Evolutionary conservation across 352 stramenopile species (phyloP).

Genomic region (Thraustotheca clavata): DNA sequence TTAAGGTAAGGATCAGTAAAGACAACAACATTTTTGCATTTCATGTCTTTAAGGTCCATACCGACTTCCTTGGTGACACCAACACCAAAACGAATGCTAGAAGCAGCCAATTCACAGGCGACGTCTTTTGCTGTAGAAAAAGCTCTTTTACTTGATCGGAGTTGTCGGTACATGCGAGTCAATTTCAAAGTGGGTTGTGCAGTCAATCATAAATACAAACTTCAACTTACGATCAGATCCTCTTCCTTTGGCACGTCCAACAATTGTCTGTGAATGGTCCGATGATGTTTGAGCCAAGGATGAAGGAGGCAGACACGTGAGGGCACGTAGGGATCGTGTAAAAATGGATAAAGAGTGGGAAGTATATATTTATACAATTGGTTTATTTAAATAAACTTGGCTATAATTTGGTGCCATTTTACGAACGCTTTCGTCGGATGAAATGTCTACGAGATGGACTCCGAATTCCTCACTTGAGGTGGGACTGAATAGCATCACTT

Average conservation of each 20-base stretch:
- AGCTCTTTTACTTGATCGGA: not conserved
- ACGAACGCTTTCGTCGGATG: too few relatives aligned
- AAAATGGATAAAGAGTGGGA: too few relatives aligned
- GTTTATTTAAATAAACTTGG: too few relatives aligned
- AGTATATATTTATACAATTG: too few relatives aligned
- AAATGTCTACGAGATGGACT: too few relatives aligned
- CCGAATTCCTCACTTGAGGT: too few relatives aligned
- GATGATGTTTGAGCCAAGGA: constrained; percentile 1
- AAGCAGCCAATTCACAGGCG: constrained; percentile 33
- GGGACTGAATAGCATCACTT: not conserved
- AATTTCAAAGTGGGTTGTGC: not conserved
- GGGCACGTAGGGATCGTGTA: not conserved
- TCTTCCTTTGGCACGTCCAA: not conserved
- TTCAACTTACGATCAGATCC: constrained; percentile 5
- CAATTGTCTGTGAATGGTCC: not conserved
- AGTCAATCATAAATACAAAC: not conserved
- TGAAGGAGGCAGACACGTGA: not conserved
- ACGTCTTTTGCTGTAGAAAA: constrained; percentile 14
- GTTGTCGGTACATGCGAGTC: not conserved
- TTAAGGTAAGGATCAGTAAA: constrained; percentile 32
- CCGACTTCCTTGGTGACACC: constrained; percentile 32
- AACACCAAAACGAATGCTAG: constrained; percentile 32
- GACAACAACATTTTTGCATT: constrained; percentile 29
- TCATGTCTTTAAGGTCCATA: constrained; percentile 29
- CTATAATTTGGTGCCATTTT: too few relatives aligned